Evolutionary conservation across 768 basidiomycete genomes (phyloP).

Genomic region (Jaapia argillacea): DNA sequence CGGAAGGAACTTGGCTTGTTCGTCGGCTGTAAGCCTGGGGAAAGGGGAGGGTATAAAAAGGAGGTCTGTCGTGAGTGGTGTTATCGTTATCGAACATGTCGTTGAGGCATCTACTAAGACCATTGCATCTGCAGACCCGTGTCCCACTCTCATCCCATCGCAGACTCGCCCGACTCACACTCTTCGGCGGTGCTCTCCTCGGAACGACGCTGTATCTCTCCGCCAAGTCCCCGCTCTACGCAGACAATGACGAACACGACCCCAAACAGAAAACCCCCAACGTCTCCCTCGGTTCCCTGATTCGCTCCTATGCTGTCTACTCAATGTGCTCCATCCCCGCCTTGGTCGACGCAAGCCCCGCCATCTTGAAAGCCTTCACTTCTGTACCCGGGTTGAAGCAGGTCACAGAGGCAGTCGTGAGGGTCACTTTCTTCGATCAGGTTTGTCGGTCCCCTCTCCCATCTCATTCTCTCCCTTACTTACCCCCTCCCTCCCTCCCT

Average conservation of each 20-base stretch:
- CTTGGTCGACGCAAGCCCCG: constrained; percentile 69
- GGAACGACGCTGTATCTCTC: no score
- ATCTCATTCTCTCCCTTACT: background rate
- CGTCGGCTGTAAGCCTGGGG: no score
- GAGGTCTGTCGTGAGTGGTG: no score
- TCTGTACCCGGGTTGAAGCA: constrained; percentile 52
- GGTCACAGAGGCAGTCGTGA: constrained; percentile 59
- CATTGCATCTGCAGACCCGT: no score
- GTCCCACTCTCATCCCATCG: no score
- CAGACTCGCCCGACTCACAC: no score
- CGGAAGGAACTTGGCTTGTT: no score
- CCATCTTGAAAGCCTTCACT: constrained; percentile 43
- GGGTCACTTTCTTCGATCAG: constrained; percentile 81
- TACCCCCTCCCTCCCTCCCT: background rate
- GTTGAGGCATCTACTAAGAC: no score
- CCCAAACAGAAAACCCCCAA: background rate
- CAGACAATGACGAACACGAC: background rate
- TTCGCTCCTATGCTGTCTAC: constrained; percentile 78
- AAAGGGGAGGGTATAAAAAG: no score
- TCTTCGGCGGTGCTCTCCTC: background rate
- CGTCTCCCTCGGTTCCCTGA: constrained; percentile 26
- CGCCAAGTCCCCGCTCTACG: background rate
- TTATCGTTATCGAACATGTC: no score
- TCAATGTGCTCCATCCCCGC: constrained; percentile 67
- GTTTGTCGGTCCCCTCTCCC: constrained; percentile 24